Evolutionary conservation across 2,329 filamentous ascomycete genomes (phyloP).

Genomic region (Fusarium musae): DNA sequence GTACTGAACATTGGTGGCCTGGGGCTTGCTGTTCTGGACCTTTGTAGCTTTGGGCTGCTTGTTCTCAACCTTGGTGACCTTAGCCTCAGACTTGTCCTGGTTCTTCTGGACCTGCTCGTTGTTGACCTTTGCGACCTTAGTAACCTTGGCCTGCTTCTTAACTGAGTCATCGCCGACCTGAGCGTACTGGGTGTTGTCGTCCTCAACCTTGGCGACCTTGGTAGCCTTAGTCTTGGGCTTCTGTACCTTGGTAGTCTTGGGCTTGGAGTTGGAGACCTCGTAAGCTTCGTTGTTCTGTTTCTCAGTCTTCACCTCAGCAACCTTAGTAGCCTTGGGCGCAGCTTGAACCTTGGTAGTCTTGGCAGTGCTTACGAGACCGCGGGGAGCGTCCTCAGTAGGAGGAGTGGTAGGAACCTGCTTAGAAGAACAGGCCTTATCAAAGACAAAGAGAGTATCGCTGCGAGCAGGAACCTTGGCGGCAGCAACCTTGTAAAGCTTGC

Average conservation of each 20-base stretch:
- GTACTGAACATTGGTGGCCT: not conserved
- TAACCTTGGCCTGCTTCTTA: not conserved
- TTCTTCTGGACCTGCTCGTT: not conserved
- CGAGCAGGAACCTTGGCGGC: constrained; percentile 5
- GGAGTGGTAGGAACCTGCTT: constrained; percentile 5
- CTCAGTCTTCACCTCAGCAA: not conserved
- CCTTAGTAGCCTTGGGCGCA: not conserved
- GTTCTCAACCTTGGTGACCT: not conserved
- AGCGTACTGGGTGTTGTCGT: not conserved
- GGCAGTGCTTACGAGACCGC: not conserved
- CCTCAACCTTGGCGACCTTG: not conserved
- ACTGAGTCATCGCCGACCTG: not conserved
- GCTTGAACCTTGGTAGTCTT: not conserved
- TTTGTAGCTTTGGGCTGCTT: not conserved
- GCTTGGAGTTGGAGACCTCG: not conserved
- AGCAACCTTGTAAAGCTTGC: constrained; percentile 15
- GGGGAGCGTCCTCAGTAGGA: not conserved
- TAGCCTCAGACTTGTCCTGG: not conserved
- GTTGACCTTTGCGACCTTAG: not conserved
- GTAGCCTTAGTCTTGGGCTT: not conserved
- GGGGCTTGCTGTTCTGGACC: not conserved
- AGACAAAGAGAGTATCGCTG: not conserved
- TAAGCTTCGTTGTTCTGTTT: not conserved
- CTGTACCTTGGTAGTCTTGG: not conserved
- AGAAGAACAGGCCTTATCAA: constrained; percentile 1